Evolutionary conservation across 73 alveolate species (phyloP), one percentile per base, ranked within the genome.

Genomic region (Tetrahymena thermophila): DNA sequence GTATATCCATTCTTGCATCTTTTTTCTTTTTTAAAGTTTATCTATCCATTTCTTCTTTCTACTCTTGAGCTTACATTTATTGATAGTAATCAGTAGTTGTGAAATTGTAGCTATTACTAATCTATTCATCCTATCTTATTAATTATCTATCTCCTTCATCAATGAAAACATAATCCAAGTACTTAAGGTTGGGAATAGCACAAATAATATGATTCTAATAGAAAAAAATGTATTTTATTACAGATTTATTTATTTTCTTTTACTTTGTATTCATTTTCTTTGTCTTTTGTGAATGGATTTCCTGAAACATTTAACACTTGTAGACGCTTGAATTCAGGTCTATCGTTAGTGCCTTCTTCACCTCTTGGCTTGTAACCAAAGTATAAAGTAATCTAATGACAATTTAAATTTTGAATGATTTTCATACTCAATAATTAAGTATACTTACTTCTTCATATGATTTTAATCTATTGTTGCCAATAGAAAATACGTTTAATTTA

Each of bases 201-300:
- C 97, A 98, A 43, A 97, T 95, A 8, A 98, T 98, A 93, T 95
- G 97, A 93, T 95, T 97, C 94, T 96, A 25, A 28, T 25, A 71
- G 13, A 28, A 19, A 8, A 28, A n/a, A 23, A 4, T 4, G 0
- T 4, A n/a, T 71, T 31, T 28, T 13, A 10, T 71, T 28, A 7
- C 3, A 71, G 11, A 2, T 71, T 19, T 71, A 25, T 71, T 28
- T 28, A 11, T 9, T 71, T 17, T 71, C 89, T 23, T 71, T 10
- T 71, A 71, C 89, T 71, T 71, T 96, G 85, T 98, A 98, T 28
- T 98, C 99, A 93, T 95, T 93, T 85, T 97, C 98, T 42, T 97
- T 97, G 94, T 85, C 94, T 93, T 98, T 97, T 34, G 96, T 96
- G 96, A 98, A 98, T n/a, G 99, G 99, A 93, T 98, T 98, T 56